phyloP scores from a whole-genome alignment of 1,284 basidiomycete species.

The Boletus sp. region DNA sequence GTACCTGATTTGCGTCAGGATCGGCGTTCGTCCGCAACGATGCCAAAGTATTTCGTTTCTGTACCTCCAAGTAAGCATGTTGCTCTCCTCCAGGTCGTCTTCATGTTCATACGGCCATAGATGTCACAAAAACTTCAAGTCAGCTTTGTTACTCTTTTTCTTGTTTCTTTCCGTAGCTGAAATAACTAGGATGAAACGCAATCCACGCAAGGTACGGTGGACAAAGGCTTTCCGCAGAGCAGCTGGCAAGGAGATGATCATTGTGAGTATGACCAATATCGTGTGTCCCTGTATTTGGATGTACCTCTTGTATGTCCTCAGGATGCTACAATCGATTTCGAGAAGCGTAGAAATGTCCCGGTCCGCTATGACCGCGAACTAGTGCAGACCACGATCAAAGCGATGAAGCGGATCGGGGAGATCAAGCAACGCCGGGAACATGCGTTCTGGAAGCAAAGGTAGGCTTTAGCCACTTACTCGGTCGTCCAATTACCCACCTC shows the following conservation, averaged over 20 bases:
- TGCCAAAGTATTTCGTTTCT: constrained; percentile 94
- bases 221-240: constrained; percentile 99
- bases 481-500: constrained; percentile 4
- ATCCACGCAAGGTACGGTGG: constrained; percentile 98
- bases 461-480: constrained; percentile 21
- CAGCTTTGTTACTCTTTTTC: constrained; percentile 15
- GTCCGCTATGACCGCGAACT: constrained; percentile 97
- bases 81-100: constrained; percentile 3
- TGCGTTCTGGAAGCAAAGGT: constrained; percentile 97
- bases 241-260: constrained; percentile 99
- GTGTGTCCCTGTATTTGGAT: not conserved
- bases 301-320: constrained; percentile 31
- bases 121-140: constrained; percentile 99
- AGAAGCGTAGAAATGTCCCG: constrained; percentile 97
- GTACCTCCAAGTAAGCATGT: constrained; percentile 82
- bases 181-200: constrained; percentile 89
- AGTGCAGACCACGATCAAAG: constrained; percentile 90
- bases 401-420: constrained; percentile 94
- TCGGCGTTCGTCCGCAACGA: constrained; percentile 95
- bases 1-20: constrained; percentile 41
- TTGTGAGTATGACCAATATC: constrained; percentile 53
- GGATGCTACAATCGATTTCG: constrained; percentile 99
- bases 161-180: constrained; percentile 2
- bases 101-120: constrained; percentile 37
- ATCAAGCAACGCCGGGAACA: constrained; percentile 89